These are phyloP conservation scores for Alternaria sp. DNA, from an alignment of 2,329 filamentous ascomycete genomes.

Conservation along the genomic window DNA sequence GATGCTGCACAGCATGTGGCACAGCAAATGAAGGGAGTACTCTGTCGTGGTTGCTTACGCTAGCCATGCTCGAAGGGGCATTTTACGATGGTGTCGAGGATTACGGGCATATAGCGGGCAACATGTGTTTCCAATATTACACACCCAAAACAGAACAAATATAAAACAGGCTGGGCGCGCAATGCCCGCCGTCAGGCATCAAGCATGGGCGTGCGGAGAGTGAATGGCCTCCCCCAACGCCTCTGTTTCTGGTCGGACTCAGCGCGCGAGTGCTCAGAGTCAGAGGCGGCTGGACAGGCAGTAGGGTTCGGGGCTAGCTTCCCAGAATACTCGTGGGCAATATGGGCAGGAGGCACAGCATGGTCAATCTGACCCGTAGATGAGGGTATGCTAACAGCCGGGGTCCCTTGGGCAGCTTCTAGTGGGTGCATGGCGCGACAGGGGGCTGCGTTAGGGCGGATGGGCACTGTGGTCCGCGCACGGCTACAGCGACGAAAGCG, in stretches of 20 bases:
- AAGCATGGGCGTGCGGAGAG: not conserved
- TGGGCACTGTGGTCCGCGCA: conserved; percentile 30
- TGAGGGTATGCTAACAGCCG: conserved; percentile 36
- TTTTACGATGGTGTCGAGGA: conserved; percentile 15
- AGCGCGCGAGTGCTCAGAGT: too few relatives aligned
- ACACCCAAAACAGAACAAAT: conserved; percentile 18
- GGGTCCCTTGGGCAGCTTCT: conserved; percentile 28
- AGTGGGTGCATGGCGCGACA: conserved; percentile 32
- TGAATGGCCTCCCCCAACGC: not conserved
- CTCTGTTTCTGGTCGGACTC: not conserved
- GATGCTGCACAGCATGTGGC: conserved; percentile 10
- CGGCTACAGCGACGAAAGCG: conserved; percentile 17
- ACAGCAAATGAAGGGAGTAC: conserved; percentile 28
- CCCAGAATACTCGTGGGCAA: conserved; percentile 31
- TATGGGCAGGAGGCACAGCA: conserved; percentile 30
- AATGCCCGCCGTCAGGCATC: conserved; percentile 13
- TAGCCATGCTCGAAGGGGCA: conserved; percentile 10
- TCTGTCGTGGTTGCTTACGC: conserved; percentile 19
- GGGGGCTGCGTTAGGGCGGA: conserved; percentile 16
- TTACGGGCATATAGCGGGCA: conserved; percentile 37
- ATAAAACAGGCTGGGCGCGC: conserved; percentile 14
- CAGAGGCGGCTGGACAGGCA: not conserved
- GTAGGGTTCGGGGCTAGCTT: conserved; percentile 25
- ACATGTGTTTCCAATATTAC: conserved; percentile 20
- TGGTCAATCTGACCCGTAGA: conserved; percentile 39